Conservation (phyloP, 1,139 yeast species). For the Candida gigantensis region DNA sequence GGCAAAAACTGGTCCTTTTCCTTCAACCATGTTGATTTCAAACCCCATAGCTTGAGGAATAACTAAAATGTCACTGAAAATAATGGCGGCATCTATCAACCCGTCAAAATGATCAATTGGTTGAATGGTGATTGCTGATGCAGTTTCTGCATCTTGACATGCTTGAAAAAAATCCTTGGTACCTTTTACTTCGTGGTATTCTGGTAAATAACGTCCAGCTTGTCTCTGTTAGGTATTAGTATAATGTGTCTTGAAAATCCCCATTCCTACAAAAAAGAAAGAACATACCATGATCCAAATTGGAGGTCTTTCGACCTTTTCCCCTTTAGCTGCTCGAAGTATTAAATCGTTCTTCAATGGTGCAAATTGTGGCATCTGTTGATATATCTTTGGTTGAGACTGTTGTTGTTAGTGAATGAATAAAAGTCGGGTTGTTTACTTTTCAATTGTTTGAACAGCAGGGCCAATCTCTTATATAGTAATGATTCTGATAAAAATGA, state of each 20-base stretch:
- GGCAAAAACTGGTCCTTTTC: slow-evolving; percentile 92
- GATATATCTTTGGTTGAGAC: too few species aligned
- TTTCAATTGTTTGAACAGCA: too few species aligned
- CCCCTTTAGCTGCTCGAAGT: slow-evolving; percentile 80
- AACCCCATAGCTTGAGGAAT: slow-evolving; percentile 99
- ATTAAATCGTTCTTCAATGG: slow-evolving; percentile 84
- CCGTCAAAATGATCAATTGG: slow-evolving; percentile 91
- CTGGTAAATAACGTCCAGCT: slow-evolving; percentile 88
- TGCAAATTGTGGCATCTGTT: slow-evolving; percentile 53
- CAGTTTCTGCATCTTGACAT: slow-evolving; percentile 91
- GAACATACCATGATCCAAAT: slow-evolving; percentile 88
- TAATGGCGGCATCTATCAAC: slow-evolving; percentile 92
- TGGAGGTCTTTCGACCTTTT: slow-evolving; percentile 93
- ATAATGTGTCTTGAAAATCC: too few species aligned
- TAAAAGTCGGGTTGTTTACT: too few species aligned
- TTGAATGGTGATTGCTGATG: slow-evolving; percentile 91
- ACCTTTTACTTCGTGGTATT: slow-evolving; percentile 87
- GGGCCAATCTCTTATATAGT: too few species aligned
- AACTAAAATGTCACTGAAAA: slow-evolving; percentile 91
- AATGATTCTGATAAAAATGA: too few species aligned
- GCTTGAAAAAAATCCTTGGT: slow-evolving; percentile 89
- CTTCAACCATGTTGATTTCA: slow-evolving; percentile 91
- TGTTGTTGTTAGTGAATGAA: background rate
- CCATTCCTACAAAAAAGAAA: background rate
- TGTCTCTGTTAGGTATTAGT: slow-evolving; percentile 52